Evolutionary conservation across 2,329 filamentous ascomycete genomes (phyloP).

Genomic region (Aspergillus calidoustus): DNA sequence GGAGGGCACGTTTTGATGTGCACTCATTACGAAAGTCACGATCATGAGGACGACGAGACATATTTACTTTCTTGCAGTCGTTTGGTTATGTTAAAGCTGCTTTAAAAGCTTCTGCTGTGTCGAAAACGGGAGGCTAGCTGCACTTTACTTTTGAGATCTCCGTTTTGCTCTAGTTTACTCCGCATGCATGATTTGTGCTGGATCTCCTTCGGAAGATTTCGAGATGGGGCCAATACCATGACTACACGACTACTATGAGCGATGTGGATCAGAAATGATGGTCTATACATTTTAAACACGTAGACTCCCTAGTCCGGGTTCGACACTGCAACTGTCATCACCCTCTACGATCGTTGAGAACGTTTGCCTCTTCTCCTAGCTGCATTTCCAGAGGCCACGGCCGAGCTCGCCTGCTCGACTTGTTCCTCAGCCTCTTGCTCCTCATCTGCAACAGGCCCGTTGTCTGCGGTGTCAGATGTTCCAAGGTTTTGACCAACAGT

Average conservation of each 20-base stretch:
- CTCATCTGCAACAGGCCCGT: slow-evolving; percentile 18
- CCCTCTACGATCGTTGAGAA: slow-evolving; percentile 33
- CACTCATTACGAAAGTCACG: slow-evolving; percentile 20
- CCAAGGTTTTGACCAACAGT: slow-evolving; percentile 36
- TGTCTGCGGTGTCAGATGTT: slow-evolving; percentile 17
- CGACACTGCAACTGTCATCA: not conserved
- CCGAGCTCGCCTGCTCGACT: slow-evolving; percentile 31
- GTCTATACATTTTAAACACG: slow-evolving; percentile 6
- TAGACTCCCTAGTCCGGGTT: not conserved
- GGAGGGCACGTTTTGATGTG: not conserved
- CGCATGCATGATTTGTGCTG: not conserved
- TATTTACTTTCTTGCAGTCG: slow-evolving; percentile 17
- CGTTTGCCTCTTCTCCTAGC: slow-evolving; percentile 35
- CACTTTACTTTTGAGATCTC: slow-evolving; percentile 8
- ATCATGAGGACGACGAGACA: slow-evolving; percentile 30
- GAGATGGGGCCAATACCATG: not conserved
- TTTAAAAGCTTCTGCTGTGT: not conserved
- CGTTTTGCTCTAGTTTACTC: not conserved
- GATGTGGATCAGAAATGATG: not conserved
- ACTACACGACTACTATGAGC: not conserved
- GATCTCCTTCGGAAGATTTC: not conserved
- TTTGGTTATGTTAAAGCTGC: slow-evolving; percentile 11
- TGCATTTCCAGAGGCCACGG: slow-evolving; percentile 28
- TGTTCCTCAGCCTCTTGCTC: slow-evolving; percentile 28
- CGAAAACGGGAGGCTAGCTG: slow-evolving; percentile 23